Conservation (phyloP, 2,329 filamentous ascomycete species). For the Metarhizium guizhouense region DNA sequence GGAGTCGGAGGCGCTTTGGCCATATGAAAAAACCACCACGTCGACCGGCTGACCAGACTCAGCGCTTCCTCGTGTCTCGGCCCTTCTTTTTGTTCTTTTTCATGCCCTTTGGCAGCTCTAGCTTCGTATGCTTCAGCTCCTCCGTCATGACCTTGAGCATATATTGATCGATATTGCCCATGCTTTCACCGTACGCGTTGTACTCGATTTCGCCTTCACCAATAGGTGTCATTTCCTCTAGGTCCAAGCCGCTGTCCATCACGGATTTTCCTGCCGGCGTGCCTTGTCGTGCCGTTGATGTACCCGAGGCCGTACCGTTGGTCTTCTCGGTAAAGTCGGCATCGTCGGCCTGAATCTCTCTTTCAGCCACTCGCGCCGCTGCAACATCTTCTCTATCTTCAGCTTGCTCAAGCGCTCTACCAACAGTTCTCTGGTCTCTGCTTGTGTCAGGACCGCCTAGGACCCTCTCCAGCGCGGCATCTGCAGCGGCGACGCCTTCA, state of each 20-base stretch:
- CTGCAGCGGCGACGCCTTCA: constrained; percentile 58
- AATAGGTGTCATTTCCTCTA: constrained; percentile 12
- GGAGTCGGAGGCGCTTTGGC: background rate
- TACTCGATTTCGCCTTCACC: constrained; percentile 35
- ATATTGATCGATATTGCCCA: constrained; percentile 63
- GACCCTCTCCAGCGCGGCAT: constrained; percentile 77
- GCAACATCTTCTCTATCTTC: constrained; percentile 89
- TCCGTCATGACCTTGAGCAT: constrained; percentile 62
- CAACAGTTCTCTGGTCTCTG: constrained; percentile 52
- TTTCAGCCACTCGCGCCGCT: constrained; percentile 79
- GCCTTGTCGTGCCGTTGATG: constrained; percentile 41
- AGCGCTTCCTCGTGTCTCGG: constrained; percentile 46
- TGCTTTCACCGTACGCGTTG: constrained; percentile 49
- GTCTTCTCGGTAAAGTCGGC: constrained; percentile 71
- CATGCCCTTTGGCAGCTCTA: constrained; percentile 57
- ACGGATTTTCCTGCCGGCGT: constrained; percentile 36
- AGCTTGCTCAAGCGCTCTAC: constrained; percentile 73
- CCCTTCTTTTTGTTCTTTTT: constrained; percentile 53
- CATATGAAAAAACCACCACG: background rate
- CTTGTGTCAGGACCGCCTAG: constrained; percentile 58
- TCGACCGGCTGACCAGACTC: constrained; percentile 1
- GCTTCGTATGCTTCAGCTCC: constrained; percentile 46
- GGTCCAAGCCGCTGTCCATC: constrained; percentile 24
- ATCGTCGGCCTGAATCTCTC: constrained; percentile 79
- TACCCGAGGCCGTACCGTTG: constrained; percentile 32